A percentile compares a stretch with the other conserved stretches of the same genome.
phyloP scores from a whole-genome alignment of 495 filamentous ascomycete species.

The Aspergillus steynii region DNA sequence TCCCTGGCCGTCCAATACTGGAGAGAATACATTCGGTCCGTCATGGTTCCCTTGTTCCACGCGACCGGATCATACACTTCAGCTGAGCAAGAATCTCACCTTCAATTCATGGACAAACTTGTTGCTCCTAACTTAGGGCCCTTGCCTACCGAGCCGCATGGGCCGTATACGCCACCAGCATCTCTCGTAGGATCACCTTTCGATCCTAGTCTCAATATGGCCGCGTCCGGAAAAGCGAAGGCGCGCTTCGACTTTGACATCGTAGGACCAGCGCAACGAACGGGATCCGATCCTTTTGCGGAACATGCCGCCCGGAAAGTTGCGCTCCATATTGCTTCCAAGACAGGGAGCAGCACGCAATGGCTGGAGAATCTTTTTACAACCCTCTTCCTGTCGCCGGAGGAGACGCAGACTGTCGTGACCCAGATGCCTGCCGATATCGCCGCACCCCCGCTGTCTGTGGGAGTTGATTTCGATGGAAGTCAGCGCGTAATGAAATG shows the following conservation, averaged over 20 bases:
- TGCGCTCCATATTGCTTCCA: neutral
- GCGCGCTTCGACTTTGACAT: constrained; percentile 11
- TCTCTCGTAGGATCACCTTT: constrained; percentile 10
- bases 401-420: neutral
- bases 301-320: neutral
- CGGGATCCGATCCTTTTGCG: constrained; percentile 6
- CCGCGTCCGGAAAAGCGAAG: constrained; percentile 5
- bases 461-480: constrained; percentile 11
- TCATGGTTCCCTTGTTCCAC: constrained; percentile 4
- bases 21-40: constrained; percentile 4
- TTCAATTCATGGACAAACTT: constrained; percentile 7
- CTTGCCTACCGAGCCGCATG: constrained; percentile 9
- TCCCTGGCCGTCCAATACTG: constrained; percentile 1
- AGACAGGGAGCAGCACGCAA: neutral
- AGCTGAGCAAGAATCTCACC: constrained; percentile 7
- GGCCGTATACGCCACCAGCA: constrained; percentile 5
- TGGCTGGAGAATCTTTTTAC: constrained; percentile 7
- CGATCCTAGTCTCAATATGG: constrained; percentile 10
- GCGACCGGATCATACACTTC: neutral
- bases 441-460: neutral
- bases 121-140: constrained; percentile 10
- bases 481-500: constrained; percentile 2
- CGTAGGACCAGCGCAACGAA: constrained; percentile 2
- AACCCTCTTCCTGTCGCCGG: constrained; percentile 6
- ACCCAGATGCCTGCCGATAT: neutral